Evolutionary conservation across 1,284 basidiomycete species (phyloP).

Genomic region (Pholiota adiposa): DNA sequence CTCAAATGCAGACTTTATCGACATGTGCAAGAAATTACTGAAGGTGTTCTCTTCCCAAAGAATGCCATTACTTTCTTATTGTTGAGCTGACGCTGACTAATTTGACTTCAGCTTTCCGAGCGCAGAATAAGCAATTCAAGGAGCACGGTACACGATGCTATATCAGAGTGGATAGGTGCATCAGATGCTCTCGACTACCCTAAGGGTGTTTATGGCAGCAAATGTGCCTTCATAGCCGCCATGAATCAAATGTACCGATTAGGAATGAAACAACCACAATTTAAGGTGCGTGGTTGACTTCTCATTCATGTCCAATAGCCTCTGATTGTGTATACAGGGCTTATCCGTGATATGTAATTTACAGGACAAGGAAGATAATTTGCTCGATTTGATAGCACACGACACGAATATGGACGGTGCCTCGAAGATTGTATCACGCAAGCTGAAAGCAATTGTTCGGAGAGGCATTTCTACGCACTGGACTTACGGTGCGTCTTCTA

Average conservation of each 20-base stretch:
- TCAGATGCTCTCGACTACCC: background rate
- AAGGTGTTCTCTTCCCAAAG: no score
- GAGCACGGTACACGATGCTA: background rate
- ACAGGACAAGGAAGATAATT: slow-evolving; percentile 6
- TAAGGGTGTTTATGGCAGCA: slow-evolving; percentile 22
- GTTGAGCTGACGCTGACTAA: background rate
- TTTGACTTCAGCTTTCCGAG: slow-evolving; percentile 9
- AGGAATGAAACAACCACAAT: slow-evolving; percentile 46
- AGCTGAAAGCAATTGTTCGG: background rate
- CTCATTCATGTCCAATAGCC: background rate
- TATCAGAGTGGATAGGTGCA: slow-evolving; percentile 2
- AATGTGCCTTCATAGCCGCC: slow-evolving; percentile 45
- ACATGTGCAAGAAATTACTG: slow-evolving; percentile 45
- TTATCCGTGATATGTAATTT: slow-evolving; percentile 2
- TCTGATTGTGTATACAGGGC: slow-evolving; percentile 8
- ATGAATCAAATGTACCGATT: slow-evolving; percentile 53
- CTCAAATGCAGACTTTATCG: slow-evolving; percentile 46
- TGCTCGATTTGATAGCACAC: slow-evolving; percentile 3
- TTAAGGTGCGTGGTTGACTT: slow-evolving; percentile 54
- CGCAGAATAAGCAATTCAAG: background rate
- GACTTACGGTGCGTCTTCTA: background rate
- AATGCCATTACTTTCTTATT: no score
- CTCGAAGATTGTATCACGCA: background rate
- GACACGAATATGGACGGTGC: background rate
- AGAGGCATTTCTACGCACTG: background rate